Conservation (phyloP, 1,284 basidiomycete genomes). For the Irpex lacteus region DNA sequence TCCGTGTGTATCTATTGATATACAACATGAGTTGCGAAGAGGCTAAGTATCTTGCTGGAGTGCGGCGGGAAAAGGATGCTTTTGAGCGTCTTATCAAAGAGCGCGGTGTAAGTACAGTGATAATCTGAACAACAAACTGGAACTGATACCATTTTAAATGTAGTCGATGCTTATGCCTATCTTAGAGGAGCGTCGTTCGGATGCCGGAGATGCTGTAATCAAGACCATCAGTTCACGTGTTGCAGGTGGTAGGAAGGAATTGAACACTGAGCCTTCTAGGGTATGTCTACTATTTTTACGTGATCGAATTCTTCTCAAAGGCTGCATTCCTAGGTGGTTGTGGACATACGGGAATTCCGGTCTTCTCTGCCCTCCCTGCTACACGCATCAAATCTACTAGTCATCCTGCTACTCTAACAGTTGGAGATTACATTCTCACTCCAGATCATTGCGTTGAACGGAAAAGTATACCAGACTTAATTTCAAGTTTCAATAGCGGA, state of each 20-base stretch:
- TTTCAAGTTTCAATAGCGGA: conserved; percentile 91
- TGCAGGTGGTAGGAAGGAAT: conserved; percentile 80
- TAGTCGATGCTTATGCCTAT: conserved; percentile 92
- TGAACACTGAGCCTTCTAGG: conserved; percentile 67
- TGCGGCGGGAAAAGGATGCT: conserved; percentile 90
- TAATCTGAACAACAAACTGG: background rate
- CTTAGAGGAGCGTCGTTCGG: conserved; percentile 60
- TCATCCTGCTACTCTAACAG: conserved; percentile 91
- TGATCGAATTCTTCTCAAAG: background rate
- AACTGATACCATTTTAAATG: background rate
- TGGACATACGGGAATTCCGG: conserved; percentile 96
- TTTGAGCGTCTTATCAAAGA: conserved; percentile 95
- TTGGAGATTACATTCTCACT: conserved; percentile 95
- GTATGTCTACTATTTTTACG: conserved; percentile 37
- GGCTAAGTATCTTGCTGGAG: conserved; percentile 88
- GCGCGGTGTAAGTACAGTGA: conserved; percentile 66
- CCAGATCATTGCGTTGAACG: conserved; percentile 96
- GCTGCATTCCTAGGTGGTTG: conserved; percentile 70
- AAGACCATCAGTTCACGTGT: conserved; percentile 87
- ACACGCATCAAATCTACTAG: conserved; percentile 78
- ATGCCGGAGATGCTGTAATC: conserved; percentile 60
- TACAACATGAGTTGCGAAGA: conserved; percentile 95
- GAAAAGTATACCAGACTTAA: conserved; percentile 90
- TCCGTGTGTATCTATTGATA: conserved; percentile 95
- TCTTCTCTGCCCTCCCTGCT: conserved; percentile 90